phyloP scores from a whole-genome alignment of 2,329 filamentous ascomycete genomes.

The Pseudogymnoascus sp. region DNA sequence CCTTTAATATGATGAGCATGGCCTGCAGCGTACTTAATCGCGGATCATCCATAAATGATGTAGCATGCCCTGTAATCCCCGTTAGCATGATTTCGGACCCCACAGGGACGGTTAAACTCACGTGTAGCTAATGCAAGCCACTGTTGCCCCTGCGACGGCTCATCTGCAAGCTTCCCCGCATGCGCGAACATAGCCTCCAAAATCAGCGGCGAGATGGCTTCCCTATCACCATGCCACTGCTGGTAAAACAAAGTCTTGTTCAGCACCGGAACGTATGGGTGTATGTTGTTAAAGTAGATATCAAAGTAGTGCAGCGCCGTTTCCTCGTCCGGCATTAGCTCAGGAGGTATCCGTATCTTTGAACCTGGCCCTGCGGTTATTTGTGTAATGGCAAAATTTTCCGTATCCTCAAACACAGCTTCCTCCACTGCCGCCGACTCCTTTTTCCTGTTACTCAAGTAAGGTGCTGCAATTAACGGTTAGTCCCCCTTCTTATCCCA shows the following conservation, averaged over 20 bases:
- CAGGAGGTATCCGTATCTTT: slow-evolving; percentile 79
- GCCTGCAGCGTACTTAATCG: slow-evolving; percentile 88
- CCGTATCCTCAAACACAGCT: slow-evolving; percentile 59
- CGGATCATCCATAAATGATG: slow-evolving; percentile 88
- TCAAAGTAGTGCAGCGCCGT: slow-evolving; percentile 78
- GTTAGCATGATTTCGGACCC: slow-evolving; percentile 23
- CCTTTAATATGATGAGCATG: slow-evolving; percentile 78
- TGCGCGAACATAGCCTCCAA: slow-evolving; percentile 89
- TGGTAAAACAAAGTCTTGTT: slow-evolving; percentile 76
- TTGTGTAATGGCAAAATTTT: slow-evolving; percentile 61
- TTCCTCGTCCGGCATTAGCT: slow-evolving; percentile 84
- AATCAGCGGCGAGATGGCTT: slow-evolving; percentile 80
- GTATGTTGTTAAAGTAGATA: slow-evolving; percentile 82
- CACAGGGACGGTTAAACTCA: slow-evolving; percentile 35
- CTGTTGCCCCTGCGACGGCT: slow-evolving; percentile 75
- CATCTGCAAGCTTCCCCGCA: slow-evolving; percentile 72
- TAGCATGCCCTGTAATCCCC: slow-evolving; percentile 62
- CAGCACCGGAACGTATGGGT: slow-evolving; percentile 85
- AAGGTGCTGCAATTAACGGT: slow-evolving; percentile 55
- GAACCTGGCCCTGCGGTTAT: slow-evolving; percentile 60
- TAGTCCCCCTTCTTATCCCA: slow-evolving; percentile 13
- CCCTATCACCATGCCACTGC: slow-evolving; percentile 76
- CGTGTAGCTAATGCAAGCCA: slow-evolving; percentile 87
- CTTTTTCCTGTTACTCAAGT: slow-evolving; percentile 57
- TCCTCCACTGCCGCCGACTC: slow-evolving; percentile 44